These are phyloP conservation scores for Cercophora scortea DNA, from an alignment of 495 filamentous ascomycete species.

Conservation along the genomic window DNA sequence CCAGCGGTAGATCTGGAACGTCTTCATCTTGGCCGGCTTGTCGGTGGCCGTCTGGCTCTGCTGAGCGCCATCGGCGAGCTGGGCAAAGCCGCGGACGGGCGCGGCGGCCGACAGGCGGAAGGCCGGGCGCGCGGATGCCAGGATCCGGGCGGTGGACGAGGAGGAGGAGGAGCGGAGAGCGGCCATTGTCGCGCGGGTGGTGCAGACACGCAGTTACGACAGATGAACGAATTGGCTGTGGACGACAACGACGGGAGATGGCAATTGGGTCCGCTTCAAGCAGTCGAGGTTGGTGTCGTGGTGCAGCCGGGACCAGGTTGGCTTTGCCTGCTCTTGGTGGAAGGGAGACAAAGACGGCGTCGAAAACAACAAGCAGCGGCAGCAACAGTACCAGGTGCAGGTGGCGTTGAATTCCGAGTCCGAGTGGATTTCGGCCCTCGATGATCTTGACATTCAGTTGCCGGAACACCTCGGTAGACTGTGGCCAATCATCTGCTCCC, in stretches of 20 bases:
- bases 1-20: conserved; percentile 99
- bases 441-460: conserved; percentile 15
- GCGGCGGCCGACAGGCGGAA: conserved; percentile 32
- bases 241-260: no score
- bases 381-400: neutral
- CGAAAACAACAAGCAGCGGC: no score
- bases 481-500: conserved; percentile 12
- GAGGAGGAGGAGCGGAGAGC: conserved; percentile 61
- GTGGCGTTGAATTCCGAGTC: conserved; percentile 12
- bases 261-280: neutral
- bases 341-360: no score
- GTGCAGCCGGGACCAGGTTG: neutral
- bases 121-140: conserved; percentile 39
- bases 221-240: neutral
- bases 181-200: conserved; percentile 51
- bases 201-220: conserved; percentile 1
- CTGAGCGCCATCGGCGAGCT: conserved; percentile 38
- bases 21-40: conserved; percentile 61
- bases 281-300: neutral
- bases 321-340: no score
- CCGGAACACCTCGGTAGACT: conserved; percentile 22
- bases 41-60: conserved; percentile 27
- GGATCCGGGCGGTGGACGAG: conserved; percentile 44
- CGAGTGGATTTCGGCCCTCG: conserved; percentile 8
- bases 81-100: conserved; percentile 35